phyloP scores from a whole-genome alignment of 2,329 filamentous ascomycete species.

The Nothophoma quercina region DNA sequence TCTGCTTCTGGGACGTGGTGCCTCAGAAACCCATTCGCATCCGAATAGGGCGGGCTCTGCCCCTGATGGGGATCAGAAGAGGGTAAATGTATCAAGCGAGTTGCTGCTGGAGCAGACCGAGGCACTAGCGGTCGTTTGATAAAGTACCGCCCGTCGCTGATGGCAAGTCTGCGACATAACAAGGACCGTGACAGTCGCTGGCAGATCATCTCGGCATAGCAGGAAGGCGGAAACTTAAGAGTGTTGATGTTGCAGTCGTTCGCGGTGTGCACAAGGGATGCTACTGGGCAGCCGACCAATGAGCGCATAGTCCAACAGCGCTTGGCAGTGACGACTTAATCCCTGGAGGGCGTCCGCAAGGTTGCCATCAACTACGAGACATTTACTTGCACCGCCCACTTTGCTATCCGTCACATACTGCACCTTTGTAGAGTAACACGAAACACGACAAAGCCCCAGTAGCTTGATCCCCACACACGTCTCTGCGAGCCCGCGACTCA shows the following conservation, averaged over 20 bases:
- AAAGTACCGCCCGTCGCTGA: no score
- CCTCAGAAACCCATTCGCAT: no score
- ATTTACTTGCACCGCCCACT: constrained; percentile 3
- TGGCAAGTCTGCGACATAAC: no score
- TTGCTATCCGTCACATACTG: neutral
- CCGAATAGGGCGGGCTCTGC: no score
- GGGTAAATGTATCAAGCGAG: no score
- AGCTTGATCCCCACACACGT: neutral
- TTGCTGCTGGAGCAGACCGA: neutral
- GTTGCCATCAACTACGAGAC: constrained; percentile 11
- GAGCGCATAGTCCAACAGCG: no score
- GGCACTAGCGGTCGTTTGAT: neutral
- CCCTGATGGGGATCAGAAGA: no score
- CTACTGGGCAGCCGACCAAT: no score
- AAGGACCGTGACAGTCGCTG: no score
- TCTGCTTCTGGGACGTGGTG: no score
- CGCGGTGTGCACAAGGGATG: neutral
- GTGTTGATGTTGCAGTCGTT: neutral
- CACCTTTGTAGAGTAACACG: neutral
- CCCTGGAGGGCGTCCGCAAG: constrained; percentile 1
- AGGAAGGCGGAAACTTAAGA: neutral
- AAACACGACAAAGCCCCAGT: neutral
- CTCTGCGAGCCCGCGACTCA: neutral
- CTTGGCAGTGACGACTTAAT: constrained; percentile 15
- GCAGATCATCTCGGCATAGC: no score